A percentile compares a stretch with the other conserved stretches of the same genome.
These are phyloP conservation scores for Rhizomucor pusillus DNA, from an alignment of 371 early-diverging fungal genomes.

Conservation along the genomic window DNA sequence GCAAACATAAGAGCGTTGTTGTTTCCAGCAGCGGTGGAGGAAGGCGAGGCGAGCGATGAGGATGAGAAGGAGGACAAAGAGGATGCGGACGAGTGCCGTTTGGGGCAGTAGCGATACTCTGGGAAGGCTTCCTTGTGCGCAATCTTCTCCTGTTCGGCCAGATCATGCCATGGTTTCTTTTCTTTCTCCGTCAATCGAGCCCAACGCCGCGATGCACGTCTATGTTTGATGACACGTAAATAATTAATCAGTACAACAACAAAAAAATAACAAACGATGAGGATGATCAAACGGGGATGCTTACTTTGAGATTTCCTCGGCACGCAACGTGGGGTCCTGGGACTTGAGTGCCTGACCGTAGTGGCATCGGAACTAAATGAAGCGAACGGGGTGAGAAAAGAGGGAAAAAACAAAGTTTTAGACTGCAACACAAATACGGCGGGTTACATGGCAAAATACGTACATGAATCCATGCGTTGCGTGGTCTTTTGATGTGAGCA, in stretches of 20 bases:
- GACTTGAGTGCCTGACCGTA: slow-evolving; percentile 37
- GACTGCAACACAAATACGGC: neutral
- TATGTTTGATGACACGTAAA: slow-evolving; percentile 6
- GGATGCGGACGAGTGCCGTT: slow-evolving; percentile 25
- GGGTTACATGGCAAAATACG: neutral
- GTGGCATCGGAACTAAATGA: slow-evolving; percentile 34
- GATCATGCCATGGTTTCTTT: slow-evolving; percentile 48
- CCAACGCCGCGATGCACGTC: slow-evolving; percentile 47
- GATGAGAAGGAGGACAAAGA: slow-evolving; percentile 12
- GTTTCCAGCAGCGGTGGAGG: slow-evolving; percentile 5
- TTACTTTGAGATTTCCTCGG: slow-evolving; percentile 42
- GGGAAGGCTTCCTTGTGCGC: slow-evolving; percentile 51
- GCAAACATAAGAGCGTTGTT: neutral
- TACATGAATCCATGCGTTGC: slow-evolving; percentile 44
- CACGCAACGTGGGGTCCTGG: slow-evolving; percentile 34
- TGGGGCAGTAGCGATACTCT: slow-evolving; percentile 44
- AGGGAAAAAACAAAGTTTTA: too few species aligned
- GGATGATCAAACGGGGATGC: neutral
- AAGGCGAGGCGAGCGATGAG: slow-evolving; percentile 16
- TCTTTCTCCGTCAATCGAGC: slow-evolving; percentile 37
- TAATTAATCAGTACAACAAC: neutral
- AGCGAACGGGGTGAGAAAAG: neutral
- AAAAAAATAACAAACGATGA: too few species aligned
- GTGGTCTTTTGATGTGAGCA: slow-evolving; percentile 38
- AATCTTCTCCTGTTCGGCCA: slow-evolving; percentile 43